phyloP scores from a whole-genome alignment of 2,329 filamentous ascomycete species.

The Penicillium brasilianum region DNA sequence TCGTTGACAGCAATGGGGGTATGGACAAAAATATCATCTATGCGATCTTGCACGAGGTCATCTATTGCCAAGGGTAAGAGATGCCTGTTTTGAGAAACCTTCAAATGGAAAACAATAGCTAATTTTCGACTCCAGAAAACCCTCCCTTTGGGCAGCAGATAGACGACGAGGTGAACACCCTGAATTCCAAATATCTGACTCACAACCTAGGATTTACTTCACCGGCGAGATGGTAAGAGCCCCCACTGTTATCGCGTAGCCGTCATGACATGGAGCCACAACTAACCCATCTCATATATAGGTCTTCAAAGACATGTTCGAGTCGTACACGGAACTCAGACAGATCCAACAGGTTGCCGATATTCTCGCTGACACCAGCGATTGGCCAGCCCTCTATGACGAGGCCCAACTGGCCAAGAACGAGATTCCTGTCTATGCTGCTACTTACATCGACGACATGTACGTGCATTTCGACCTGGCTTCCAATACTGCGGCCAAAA shows the following conservation, averaged over 20 bases:
- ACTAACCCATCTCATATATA: slow-evolving; percentile 26
- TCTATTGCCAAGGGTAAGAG: slow-evolving; percentile 74
- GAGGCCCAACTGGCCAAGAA: slow-evolving; percentile 74
- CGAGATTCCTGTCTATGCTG: slow-evolving; percentile 83
- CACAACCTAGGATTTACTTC: slow-evolving; percentile 69
- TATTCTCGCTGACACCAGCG: slow-evolving; percentile 67
- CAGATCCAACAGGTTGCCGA: slow-evolving; percentile 71
- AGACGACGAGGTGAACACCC: slow-evolving; percentile 44
- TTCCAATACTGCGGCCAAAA: slow-evolving; percentile 72
- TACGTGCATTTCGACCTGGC: slow-evolving; percentile 83
- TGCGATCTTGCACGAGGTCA: slow-evolving; percentile 82
- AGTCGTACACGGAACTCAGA: slow-evolving; percentile 76
- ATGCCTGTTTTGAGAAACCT: neutral
- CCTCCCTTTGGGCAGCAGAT: slow-evolving; percentile 76
- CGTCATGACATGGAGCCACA: neutral
- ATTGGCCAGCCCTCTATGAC: slow-evolving; percentile 81
- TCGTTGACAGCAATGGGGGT: slow-evolving; percentile 68
- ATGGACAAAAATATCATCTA: slow-evolving; percentile 84
- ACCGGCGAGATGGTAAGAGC: slow-evolving; percentile 78
- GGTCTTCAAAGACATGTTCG: slow-evolving; percentile 83
- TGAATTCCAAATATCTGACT: slow-evolving; percentile 53
- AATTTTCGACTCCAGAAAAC: slow-evolving; percentile 48
- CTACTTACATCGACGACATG: slow-evolving; percentile 86
- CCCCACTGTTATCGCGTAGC: neutral
- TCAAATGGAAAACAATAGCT: neutral